Percentiles rank a stretch among this genome's conserved stretches.
phyloP scores from a whole-genome alignment of 306 rosid genomes.

The Quercus wislizeni region DNA sequence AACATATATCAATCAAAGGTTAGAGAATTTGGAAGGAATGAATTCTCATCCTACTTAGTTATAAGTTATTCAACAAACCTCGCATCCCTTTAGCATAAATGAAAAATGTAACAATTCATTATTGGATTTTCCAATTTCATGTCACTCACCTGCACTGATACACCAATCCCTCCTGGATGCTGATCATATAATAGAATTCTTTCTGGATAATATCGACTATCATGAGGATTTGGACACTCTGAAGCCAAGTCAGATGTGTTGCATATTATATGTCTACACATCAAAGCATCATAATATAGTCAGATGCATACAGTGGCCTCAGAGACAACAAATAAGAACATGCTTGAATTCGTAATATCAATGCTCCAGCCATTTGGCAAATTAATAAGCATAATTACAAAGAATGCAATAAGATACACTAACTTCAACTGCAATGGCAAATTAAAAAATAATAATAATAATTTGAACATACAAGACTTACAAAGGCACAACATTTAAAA shows the following conservation, averaged over 20 bases:
- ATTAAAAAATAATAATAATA: neutral
- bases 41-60: neutral
- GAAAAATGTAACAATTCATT: neutral
- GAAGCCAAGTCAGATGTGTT: constrained; percentile 84
- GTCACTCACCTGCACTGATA: constrained; percentile 65
- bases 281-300: constrained; percentile 19
- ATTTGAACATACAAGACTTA: constrained; percentile 41
- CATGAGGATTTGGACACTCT: constrained; percentile 82
- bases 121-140: neutral
- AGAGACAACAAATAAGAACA: constrained; percentile 3
- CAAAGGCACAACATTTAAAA: constrained; percentile 88
- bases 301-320: constrained; percentile 13
- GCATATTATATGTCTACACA: constrained; percentile 69
- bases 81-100: neutral
- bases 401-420: neutral
- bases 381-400: neutral
- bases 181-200: constrained; percentile 85
- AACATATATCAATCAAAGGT: neutral
- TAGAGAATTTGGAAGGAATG: neutral
- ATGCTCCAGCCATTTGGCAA: constrained; percentile 11
- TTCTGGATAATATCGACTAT: constrained; percentile 71
- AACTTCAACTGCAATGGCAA: neutral
- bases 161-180: constrained; percentile 84
- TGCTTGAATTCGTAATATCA: neutral
- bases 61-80: neutral